Evolutionary conservation across 148 eudicot genomes (phyloP).

Genomic region (Rhododendron henanense): DNA sequence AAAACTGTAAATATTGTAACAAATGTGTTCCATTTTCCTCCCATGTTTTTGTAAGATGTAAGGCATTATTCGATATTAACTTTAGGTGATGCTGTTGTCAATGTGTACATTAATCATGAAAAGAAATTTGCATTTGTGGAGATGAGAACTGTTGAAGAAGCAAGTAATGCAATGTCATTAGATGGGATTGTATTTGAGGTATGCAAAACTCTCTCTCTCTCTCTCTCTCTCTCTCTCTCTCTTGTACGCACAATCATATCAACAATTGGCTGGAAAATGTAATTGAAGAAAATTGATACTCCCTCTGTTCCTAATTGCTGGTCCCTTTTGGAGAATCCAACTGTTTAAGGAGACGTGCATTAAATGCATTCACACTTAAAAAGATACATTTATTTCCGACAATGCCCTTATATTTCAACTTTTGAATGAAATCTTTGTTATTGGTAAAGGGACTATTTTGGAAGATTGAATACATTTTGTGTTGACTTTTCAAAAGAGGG

Average conservation of each 20-base stretch:
- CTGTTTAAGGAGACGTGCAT: too few species aligned
- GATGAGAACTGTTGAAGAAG: slow-evolving; percentile 98
- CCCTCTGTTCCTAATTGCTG: too few species aligned
- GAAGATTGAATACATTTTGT: too few species aligned
- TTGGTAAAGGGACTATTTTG: too few species aligned
- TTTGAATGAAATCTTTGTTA: too few species aligned
- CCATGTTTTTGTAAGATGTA: not conserved
- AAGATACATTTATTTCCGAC: too few species aligned
- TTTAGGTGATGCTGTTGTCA: slow-evolving; percentile 92
- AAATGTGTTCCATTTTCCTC: not conserved
- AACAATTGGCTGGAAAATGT: not conserved
- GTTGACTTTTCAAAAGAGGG: too few species aligned
- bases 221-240: slow-evolving; percentile 8
- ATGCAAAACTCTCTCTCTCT: slow-evolving; percentile 10
- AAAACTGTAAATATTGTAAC: not conserved
- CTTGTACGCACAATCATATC: not conserved
- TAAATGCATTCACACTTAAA: too few species aligned
- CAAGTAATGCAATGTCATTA: slow-evolving; percentile 94
- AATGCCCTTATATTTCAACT: too few species aligned
- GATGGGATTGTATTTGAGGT: slow-evolving; percentile 94
- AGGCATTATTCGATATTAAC: slow-evolving; percentile 5
- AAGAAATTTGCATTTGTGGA: slow-evolving; percentile 97
- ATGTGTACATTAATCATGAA: slow-evolving; percentile 95
- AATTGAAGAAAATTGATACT: not conserved
- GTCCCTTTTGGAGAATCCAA: too few species aligned